Conservation (phyloP, 768 basidiomycete species). For the Tylopilus subfusipes region DNA sequence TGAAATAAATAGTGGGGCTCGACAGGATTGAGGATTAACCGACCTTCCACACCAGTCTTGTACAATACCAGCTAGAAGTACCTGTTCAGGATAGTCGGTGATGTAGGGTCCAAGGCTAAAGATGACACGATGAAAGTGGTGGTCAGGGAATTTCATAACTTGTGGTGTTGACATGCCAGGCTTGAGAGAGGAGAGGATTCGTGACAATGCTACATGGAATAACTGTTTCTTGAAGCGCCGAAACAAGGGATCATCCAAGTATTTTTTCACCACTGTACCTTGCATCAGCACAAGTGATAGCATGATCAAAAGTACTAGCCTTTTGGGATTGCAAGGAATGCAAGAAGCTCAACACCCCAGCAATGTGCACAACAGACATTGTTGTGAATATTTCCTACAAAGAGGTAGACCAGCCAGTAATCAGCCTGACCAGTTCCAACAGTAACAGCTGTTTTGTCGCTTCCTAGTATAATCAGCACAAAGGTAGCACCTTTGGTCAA, state of each 20-base stretch:
- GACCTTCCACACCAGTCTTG: neutral
- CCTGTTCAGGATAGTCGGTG: neutral
- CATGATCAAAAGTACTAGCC: neutral
- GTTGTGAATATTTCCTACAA: neutral
- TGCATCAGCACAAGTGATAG: neutral
- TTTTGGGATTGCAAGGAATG: slow-evolving; percentile 32
- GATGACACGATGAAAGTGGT: neutral
- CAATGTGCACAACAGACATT: neutral
- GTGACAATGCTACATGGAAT: neutral
- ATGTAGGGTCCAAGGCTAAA: neutral
- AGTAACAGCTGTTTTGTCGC: neutral
- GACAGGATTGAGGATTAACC: neutral
- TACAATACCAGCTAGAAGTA: neutral
- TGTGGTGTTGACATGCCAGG: neutral
- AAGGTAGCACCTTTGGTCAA: neutral
- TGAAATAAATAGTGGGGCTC: neutral
- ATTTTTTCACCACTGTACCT: too few species aligned
- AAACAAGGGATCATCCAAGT: neutral
- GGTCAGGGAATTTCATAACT: neutral
- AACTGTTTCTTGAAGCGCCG: neutral
- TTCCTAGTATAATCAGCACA: neutral
- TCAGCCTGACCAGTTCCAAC: neutral
- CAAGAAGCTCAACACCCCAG: slow-evolving; percentile 8
- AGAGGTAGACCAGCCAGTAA: slow-evolving; percentile 1
- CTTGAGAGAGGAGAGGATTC: neutral